Conservation (phyloP, 176 grass and related monocot genomes). For the Pharus latifolius region DNA sequence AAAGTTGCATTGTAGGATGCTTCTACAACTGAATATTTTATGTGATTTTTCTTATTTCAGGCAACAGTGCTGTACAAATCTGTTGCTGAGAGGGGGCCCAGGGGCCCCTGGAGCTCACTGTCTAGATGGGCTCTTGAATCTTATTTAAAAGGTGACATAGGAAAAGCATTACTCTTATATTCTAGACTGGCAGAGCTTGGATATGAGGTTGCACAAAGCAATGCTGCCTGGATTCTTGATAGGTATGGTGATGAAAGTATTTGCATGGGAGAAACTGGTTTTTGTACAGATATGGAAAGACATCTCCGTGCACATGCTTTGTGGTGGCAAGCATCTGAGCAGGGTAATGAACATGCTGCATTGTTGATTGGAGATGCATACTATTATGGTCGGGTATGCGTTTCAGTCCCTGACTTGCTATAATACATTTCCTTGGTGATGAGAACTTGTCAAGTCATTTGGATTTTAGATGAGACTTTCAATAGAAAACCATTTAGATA, state of each 20-base stretch:
- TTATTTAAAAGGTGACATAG: slow-evolving; percentile 94
- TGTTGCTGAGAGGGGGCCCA: slow-evolving; percentile 89
- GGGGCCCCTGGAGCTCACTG: slow-evolving; percentile 92
- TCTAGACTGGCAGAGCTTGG: slow-evolving; percentile 98
- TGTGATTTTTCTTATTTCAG: slow-evolving; percentile 29
- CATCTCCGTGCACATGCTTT: slow-evolving; percentile 86
- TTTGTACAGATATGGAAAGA: slow-evolving; percentile 86
- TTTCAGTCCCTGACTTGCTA: slow-evolving; percentile 6
- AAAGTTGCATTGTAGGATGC: background rate
- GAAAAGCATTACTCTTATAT: slow-evolving; percentile 90
- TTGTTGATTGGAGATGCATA: slow-evolving; percentile 98
- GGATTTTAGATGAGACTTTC: background rate
- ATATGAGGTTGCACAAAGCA: slow-evolving; percentile 97
- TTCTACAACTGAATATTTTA: background rate
- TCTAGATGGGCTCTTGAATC: slow-evolving; percentile 96
- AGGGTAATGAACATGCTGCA: slow-evolving; percentile 99
- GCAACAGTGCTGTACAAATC: slow-evolving; percentile 87
- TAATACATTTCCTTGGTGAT: background rate
- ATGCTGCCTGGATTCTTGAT: slow-evolving; percentile 99
- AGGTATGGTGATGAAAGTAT: slow-evolving; percentile 76
- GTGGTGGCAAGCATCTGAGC: slow-evolving; percentile 99
- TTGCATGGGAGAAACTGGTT: slow-evolving; percentile 92
- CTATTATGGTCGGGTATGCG: slow-evolving; percentile 94
- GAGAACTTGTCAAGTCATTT: background rate
- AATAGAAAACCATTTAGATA: slow-evolving; percentile 2